These are phyloP conservation scores for Setomelanomma holmii DNA, from an alignment of 2,329 filamentous ascomycete species.

Conservation along the genomic window DNA sequence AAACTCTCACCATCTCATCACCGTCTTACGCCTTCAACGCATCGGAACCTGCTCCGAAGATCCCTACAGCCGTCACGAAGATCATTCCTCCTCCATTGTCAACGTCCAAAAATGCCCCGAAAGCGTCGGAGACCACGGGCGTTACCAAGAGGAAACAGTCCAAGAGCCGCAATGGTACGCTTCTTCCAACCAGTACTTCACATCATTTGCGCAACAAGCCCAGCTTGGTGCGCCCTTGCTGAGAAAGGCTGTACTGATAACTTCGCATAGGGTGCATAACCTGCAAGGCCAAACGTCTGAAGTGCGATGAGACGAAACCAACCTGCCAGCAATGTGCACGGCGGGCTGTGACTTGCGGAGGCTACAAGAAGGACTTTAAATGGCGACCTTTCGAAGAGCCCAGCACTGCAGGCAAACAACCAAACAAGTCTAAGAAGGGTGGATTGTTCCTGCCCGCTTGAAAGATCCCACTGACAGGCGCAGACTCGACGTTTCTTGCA, in stretches of 20 bases:
- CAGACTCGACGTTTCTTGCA: conserved; percentile 16
- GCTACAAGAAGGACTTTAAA: conserved; percentile 79
- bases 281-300: conserved; percentile 75
- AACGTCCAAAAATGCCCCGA: conserved; percentile 29
- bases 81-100: conserved; percentile 30
- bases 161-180: conserved; percentile 77
- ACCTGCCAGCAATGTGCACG: conserved; percentile 71
- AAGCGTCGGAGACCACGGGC: conserved; percentile 42
- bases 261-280: conserved; percentile 68
- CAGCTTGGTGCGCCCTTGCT: neutral
- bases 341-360: conserved; percentile 70
- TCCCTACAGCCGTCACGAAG: conserved; percentile 24
- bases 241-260: conserved; percentile 12
- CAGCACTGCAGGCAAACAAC: conserved; percentile 57
- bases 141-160: conserved; percentile 72
- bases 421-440: conserved; percentile 57
- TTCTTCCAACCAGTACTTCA: too few species aligned
- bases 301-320: conserved; percentile 77
- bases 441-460: conserved; percentile 2
- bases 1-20: conserved; percentile 67
- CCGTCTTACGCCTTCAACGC: conserved; percentile 41
- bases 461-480: conserved; percentile 13
- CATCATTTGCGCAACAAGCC: neutral
- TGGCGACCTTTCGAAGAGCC: conserved; percentile 75
- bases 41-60: conserved; percentile 13